Evolutionary conservation across 192 early-diverging fungal genomes (phyloP), one percentile per base, ranked within the genome.

Genomic region (Pilobolus umbonatus): DNA sequence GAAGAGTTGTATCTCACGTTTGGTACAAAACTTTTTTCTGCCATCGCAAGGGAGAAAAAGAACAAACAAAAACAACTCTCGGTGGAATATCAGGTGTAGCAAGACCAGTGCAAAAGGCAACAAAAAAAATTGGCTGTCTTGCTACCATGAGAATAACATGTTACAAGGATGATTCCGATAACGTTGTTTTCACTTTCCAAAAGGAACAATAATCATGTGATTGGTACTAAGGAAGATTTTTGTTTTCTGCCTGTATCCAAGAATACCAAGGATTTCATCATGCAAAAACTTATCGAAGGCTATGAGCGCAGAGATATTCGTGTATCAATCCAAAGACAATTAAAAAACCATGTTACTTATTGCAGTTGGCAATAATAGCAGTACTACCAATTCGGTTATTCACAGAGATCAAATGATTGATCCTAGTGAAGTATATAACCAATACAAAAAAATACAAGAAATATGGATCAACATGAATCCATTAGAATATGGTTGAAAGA

Each of bases 121-220:
- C 24, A 14, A 48, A 48, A 26, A 48, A 48, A 11, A 48, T 29
- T 48, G 46, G 26, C 1, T 48, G 46, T 11, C 46, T 28, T 48
- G 46, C 46, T 12, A 26, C 10, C n/a, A 48, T 48, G 46, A 48
- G 11, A 28, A 28, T 48, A 14, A 48, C 26, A 14, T 48, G 46
- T 14, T 48, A 24, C 25, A 46, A 46, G 19, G 17, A 46, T 2
- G 44, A 46, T 25, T 24, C 44, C 1, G 11, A 25, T 12, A 48
- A 48, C 10, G 46, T 48, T 29, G 2, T 8, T 2, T 48, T 48
- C 10, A 48, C 26, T 48, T 29, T 48, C 29, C 24, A 38, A 38
- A n/a, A n/a, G n/a, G n/a, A n/a, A n/a, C n/a, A n/a, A 48, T 29
- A 48, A 48, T 11, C 46, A 48, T 48, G 46, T 8, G 26, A 26